A percentile compares a stretch with the other conserved stretches of the same genome.
phyloP scores from a whole-genome alignment of 2,329 filamentous ascomycete species.

The Penicillium sp. region DNA sequence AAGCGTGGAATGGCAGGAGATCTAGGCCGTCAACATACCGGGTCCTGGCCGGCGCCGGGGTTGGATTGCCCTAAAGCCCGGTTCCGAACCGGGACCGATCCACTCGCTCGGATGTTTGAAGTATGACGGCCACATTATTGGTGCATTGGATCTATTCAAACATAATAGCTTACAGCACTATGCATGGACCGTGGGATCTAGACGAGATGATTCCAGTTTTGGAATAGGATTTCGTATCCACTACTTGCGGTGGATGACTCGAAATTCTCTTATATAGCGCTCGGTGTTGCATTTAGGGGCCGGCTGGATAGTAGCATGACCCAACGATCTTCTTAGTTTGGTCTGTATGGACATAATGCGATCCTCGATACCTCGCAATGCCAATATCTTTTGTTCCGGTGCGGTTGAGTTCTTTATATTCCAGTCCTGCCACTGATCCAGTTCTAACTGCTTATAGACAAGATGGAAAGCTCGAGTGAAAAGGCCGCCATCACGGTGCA shows the following conservation, averaged over 20 bases:
- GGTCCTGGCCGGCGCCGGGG: conserved; percentile 22
- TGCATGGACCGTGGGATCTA: conserved; percentile 13
- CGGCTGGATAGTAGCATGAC: conserved; percentile 1
- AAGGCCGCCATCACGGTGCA: conserved; percentile 1
- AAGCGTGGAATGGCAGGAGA: conserved; percentile 3
- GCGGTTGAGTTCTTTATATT: neutral
- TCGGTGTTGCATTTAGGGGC: neutral
- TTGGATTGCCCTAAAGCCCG: conserved; percentile 12
- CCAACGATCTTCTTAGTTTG: neutral
- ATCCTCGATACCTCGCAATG: conserved; percentile 6
- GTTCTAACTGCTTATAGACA: conserved; percentile 13
- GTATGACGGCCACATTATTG: conserved; percentile 18
- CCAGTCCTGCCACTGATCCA: neutral
- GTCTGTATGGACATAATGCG: neutral
- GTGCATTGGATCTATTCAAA: conserved; percentile 10
- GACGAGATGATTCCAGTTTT: conserved; percentile 20
- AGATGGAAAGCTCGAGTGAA: conserved; percentile 1
- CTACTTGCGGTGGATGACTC: conserved; percentile 1
- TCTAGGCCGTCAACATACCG: conserved; percentile 16
- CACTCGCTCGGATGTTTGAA: conserved; percentile 12
- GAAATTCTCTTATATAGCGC: conserved; percentile 13
- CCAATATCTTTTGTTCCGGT: conserved; percentile 15
- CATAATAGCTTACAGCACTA: conserved; percentile 14
- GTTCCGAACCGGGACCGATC: conserved; percentile 21
- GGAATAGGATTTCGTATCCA: conserved; percentile 6